Conservation (phyloP, 140 eudicot genomes). For the Cichorium intybus region DNA sequence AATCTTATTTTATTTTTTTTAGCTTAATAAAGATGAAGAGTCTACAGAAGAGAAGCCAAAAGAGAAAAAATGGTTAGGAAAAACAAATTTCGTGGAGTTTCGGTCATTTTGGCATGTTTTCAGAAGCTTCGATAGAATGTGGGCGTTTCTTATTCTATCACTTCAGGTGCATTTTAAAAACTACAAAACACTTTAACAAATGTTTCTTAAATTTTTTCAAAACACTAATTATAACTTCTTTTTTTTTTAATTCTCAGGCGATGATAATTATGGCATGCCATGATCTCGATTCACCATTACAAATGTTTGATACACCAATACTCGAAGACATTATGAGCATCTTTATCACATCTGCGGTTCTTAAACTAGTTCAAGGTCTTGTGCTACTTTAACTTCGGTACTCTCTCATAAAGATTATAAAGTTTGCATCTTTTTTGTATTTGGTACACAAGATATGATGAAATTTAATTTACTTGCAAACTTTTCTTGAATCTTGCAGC, state of each 20-base stretch:
- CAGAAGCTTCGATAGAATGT: conserved; percentile 98
- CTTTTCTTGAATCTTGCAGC: conserved; percentile 49
- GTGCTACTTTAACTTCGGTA: conserved; percentile 43
- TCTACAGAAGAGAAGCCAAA: conserved; percentile 31
- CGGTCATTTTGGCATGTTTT: conserved; percentile 96
- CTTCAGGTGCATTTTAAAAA: conserved; percentile 68
- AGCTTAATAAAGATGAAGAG: conserved; percentile 36
- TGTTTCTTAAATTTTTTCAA: background rate
- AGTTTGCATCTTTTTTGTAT: conserved; percentile 21
- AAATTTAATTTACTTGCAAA: background rate
- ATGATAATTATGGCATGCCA: conserved; percentile 94
- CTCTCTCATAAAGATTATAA: conserved; percentile 34
- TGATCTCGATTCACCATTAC: conserved; percentile 74
- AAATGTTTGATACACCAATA: conserved; percentile 65
- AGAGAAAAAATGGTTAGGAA: conserved; percentile 86
- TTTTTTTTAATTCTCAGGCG: conserved; percentile 50
- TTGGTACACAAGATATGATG: background rate
- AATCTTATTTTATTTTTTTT: conserved; percentile 12
- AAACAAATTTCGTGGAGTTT: conserved; percentile 89
- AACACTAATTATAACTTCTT: too few relatives aligned
- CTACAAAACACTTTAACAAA: conserved; percentile 2
- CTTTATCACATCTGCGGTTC: conserved; percentile 93
- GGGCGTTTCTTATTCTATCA: conserved; percentile 83
- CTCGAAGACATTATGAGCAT: conserved; percentile 96
- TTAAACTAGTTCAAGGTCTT: conserved; percentile 81